A percentile compares a stretch with the other conserved stretches of the same genome.
These are phyloP conservation scores for Protomyces arabidopsidicola DNA, from an alignment of 1,139 yeast species.

Conservation along the genomic window DNA sequence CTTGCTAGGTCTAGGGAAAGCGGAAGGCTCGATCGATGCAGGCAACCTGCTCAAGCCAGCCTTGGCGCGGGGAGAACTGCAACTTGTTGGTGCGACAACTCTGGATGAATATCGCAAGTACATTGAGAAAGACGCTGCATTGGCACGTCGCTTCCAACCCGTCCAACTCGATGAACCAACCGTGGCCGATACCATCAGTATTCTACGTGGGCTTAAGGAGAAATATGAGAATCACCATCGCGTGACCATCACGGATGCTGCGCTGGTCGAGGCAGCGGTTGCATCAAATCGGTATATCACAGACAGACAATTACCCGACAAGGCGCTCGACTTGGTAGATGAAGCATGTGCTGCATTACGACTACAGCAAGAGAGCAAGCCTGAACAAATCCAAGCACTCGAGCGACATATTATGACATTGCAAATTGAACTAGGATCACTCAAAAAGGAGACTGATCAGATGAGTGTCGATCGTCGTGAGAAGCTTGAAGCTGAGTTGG, in stretches of 20 bases:
- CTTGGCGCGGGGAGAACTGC: conserved; percentile 83
- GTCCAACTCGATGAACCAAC: conserved; percentile 85
- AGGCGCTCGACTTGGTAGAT: conserved; percentile 77
- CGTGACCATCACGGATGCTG: conserved; percentile 89
- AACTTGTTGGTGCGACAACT: conserved; percentile 96
- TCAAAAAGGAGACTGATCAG: conserved; percentile 86
- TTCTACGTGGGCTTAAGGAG: conserved; percentile 87
- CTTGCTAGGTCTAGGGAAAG: conserved; percentile 85
- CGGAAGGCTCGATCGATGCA: conserved; percentile 95
- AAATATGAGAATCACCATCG: conserved; percentile 97
- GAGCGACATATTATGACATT: conserved; percentile 91
- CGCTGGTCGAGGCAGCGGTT: conserved; percentile 88
- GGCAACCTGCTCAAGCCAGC: conserved; percentile 90
- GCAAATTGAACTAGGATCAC: conserved; percentile 87
- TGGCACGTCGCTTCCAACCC: conserved; percentile 88
- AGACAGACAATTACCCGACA: conserved; percentile 88
- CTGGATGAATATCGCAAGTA: conserved; percentile 79
- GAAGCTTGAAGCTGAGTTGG: conserved; percentile 60
- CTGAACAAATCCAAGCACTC: conserved; percentile 84
- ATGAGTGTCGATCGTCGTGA: conserved; percentile 70
- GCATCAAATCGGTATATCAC: conserved; percentile 87
- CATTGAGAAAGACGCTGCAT: conserved; percentile 87
- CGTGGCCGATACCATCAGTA: conserved; percentile 86
- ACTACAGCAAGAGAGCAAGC: conserved; percentile 92
- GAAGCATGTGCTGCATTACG: conserved; percentile 95